Conservation (phyloP, 73 alveolate genomes). For the Diophrys appendiculata region DNA sequence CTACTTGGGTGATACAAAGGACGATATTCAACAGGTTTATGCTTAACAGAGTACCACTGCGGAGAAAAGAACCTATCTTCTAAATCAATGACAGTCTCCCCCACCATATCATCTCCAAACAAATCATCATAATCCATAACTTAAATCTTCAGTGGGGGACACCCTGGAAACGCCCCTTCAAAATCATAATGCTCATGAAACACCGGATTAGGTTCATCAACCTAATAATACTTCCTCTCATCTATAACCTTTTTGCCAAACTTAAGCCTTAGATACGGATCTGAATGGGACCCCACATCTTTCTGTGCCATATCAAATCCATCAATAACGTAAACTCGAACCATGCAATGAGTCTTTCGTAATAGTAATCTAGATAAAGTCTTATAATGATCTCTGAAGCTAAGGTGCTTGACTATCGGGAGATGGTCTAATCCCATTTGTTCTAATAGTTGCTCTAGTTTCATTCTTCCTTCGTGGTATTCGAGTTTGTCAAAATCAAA, state of each 20-base stretch:
- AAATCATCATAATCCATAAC: constrained; percentile 93
- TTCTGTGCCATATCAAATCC: constrained; percentile 74
- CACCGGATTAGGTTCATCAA: constrained; percentile 57
- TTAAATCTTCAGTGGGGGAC: constrained; percentile 78
- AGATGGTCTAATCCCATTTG: background rate
- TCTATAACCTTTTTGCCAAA: constrained; percentile 74
- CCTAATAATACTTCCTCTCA: constrained; percentile 41
- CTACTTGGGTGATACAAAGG: constrained; percentile 77
- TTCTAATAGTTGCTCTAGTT: background rate
- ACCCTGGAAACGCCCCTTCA: constrained; percentile 92
- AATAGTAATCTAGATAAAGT: background rate
- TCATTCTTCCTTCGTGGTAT: background rate
- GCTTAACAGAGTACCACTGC: constrained; percentile 82
- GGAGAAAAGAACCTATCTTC: constrained; percentile 94
- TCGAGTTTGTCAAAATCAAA: background rate
- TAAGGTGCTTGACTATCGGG: background rate
- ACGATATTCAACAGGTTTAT: constrained; percentile 93
- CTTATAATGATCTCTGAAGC: background rate
- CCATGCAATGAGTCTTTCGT: constrained; percentile 41
- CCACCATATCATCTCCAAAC: constrained; percentile 90
- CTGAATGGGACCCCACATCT: constrained; percentile 77
- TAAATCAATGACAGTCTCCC: constrained; percentile 87
- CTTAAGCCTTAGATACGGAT: constrained; percentile 86
- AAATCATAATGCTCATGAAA: constrained; percentile 66
- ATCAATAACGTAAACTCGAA: constrained; percentile 75